These are phyloP conservation scores for Euclidium syriacum DNA, from an alignment of 345 rosid species.

Conservation along the genomic window DNA sequence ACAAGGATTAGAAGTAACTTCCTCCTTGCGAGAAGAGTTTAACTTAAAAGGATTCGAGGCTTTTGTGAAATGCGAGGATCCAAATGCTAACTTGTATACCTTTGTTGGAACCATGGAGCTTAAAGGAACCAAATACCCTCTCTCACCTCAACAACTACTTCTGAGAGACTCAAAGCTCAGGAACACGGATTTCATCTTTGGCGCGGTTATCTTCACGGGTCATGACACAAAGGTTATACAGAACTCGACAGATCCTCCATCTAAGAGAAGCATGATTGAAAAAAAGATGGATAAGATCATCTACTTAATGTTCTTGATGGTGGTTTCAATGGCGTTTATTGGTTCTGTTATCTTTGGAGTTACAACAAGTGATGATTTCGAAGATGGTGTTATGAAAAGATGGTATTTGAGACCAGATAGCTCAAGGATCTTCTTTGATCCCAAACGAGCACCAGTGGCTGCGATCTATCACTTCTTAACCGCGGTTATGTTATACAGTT, in stretches of 20 bases:
- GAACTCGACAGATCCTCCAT: conserved; percentile 77
- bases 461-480: conserved; percentile 63
- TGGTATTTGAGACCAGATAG: conserved; percentile 82
- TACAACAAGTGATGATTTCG: conserved; percentile 50
- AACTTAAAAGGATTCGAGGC: conserved; percentile 58
- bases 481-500: conserved; percentile 56
- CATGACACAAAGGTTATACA: conserved; percentile 91
- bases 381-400: conserved; percentile 61
- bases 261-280: conserved; percentile 86
- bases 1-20: conserved; percentile 74
- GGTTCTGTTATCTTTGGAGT: conserved; percentile 79
- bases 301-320: conserved; percentile 54
- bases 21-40: conserved; percentile 51
- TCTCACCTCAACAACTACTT: conserved; percentile 76
- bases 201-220: conserved; percentile 82
- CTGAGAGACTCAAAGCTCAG: conserved; percentile 81
- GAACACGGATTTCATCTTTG: conserved; percentile 75
- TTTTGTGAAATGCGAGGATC: conserved; percentile 75
- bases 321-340: conserved; percentile 46
- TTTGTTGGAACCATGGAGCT: conserved; percentile 73
- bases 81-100: conserved; percentile 81
- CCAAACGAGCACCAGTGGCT: conserved; percentile 40
- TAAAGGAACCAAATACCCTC: conserved; percentile 53
- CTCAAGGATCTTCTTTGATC: conserved; percentile 54
- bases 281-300: conserved; percentile 74